Conservation (phyloP, 352 stramenopile genomes). For the Phytopythium chamaehyphon region DNA sequence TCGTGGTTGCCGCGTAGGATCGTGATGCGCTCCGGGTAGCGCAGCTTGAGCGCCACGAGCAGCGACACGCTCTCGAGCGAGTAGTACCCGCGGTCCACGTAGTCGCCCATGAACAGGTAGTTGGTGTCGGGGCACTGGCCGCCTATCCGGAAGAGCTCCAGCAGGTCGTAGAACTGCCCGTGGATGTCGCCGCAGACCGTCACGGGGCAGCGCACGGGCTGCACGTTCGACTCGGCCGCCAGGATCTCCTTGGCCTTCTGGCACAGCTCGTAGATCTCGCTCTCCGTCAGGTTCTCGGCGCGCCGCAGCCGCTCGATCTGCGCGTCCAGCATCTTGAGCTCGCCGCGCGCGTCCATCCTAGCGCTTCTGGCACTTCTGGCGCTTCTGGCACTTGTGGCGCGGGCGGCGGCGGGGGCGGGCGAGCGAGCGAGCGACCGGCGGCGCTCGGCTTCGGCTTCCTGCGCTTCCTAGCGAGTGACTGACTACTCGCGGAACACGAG, state of each 20-base stretch:
- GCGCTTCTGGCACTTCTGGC: slow-evolving; percentile 11
- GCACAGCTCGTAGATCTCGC: slow-evolving; percentile 87
- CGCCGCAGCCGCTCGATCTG: slow-evolving; percentile 80
- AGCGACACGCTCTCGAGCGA: slow-evolving; percentile 82
- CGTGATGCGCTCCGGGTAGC: slow-evolving; percentile 83
- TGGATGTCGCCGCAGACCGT: slow-evolving; percentile 89
- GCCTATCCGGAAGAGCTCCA: slow-evolving; percentile 89
- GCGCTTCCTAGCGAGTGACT: neutral
- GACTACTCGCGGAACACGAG: neutral
- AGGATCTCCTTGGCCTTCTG: slow-evolving; percentile 90
- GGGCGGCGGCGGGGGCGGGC: neutral
- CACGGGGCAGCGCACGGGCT: slow-evolving; percentile 81
- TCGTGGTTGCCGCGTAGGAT: slow-evolving; percentile 98
- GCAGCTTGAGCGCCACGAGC: slow-evolving; percentile 82
- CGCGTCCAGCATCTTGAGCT: slow-evolving; percentile 85
- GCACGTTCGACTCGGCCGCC: slow-evolving; percentile 79
- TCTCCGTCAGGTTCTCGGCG: slow-evolving; percentile 87
- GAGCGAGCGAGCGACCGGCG: neutral
- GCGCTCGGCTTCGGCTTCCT: no score
- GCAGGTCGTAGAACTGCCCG: slow-evolving; percentile 87
- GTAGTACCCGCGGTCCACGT: slow-evolving; percentile 88
- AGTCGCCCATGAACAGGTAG: slow-evolving; percentile 91
- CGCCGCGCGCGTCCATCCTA: slow-evolving; percentile 64
- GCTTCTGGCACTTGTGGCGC: slow-evolving; percentile 10
- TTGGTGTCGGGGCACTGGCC: slow-evolving; percentile 85